Evolutionary conservation across 2,329 filamentous ascomycete genomes (phyloP), one percentile per base, ranked within the genome.

Genomic region (Uncinocarpus reesii): DNA sequence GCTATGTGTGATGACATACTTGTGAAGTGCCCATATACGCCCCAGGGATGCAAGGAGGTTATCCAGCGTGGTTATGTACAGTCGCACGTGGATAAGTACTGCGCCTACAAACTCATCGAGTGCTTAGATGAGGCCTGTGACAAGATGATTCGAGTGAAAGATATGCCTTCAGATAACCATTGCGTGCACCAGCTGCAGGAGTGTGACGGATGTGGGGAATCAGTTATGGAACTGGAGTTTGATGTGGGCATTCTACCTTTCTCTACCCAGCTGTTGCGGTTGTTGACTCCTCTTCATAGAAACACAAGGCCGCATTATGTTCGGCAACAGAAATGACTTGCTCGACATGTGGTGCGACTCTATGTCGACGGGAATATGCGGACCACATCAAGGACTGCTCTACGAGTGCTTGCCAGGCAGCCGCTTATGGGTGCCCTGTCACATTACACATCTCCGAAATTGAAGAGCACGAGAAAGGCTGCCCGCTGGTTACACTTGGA

Each of bases 1-100:
- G 78, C 77, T 50, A 80, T 82, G 70, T 72, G 79, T 51, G 75
- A 80, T 55, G 79, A 80, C 52, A 69, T 82, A 32, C 60, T 71
- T 15, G 78, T 81, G 48, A 73, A 71, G 51, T 82, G 79, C 58
- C 78, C 78, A 0, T 76, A 75, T 51, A 62, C 59, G n/a, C 61
- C 62, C 18, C 68, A 72, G 8, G 79, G 78, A 4, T 82, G 79
- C 62, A 58, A 62, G 34, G 71, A 73, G 55, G 61, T 73, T 23
- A 60, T 77, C 41, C 72, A 78, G 46, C 69, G 79, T 41, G 74
- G 73, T 35, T 73, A 78, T 56, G 68, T 80, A 42, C 71, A 77
- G 59, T 70, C 75, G 50, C 79, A 82, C 58, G 71, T 80, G 43
- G 71, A 76, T 58, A 74, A 76, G 53, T 79, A 81, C 57, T 82